Conservation (phyloP, 805 yeast genomes). For the Clavispora phyllophila region DNA sequence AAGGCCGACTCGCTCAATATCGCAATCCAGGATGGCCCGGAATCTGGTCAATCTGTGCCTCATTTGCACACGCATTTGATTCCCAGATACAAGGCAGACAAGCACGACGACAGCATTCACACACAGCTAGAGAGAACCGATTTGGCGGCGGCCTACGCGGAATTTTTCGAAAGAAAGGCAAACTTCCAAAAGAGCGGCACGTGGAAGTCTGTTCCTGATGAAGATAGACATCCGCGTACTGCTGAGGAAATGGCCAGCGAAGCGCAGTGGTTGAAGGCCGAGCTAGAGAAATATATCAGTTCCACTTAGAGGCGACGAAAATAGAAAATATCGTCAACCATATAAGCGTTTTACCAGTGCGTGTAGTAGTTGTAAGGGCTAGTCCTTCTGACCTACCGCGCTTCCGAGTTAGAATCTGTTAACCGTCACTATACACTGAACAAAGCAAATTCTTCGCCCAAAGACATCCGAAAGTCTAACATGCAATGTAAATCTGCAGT, state of each 20-base stretch:
- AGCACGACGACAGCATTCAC: constrained; percentile 60
- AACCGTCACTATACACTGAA: no score
- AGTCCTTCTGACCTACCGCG: no score
- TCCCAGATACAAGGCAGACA: constrained; percentile 66
- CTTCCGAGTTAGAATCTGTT: no score
- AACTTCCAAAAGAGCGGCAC: constrained; percentile 23
- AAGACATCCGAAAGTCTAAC: no score
- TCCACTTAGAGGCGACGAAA: no score
- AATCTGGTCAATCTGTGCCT: constrained; percentile 94
- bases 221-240: constrained; percentile 52
- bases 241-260: constrained; percentile 67
- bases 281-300: constrained; percentile 28
- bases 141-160: constrained; percentile 30
- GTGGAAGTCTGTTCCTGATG: constrained; percentile 39
- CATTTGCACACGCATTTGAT: constrained; percentile 93
- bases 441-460: no score
- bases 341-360: no score
- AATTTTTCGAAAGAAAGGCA: constrained; percentile 18
- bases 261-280: constrained; percentile 49
- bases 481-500: no score
- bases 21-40: constrained; percentile 94
- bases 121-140: constrained; percentile 53
- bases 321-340: no score
- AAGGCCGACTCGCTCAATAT: constrained; percentile 81
- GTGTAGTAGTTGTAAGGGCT: no score